Conservation (phyloP, 2,329 filamentous ascomycete species). For the Botrytis medusae region DNA sequence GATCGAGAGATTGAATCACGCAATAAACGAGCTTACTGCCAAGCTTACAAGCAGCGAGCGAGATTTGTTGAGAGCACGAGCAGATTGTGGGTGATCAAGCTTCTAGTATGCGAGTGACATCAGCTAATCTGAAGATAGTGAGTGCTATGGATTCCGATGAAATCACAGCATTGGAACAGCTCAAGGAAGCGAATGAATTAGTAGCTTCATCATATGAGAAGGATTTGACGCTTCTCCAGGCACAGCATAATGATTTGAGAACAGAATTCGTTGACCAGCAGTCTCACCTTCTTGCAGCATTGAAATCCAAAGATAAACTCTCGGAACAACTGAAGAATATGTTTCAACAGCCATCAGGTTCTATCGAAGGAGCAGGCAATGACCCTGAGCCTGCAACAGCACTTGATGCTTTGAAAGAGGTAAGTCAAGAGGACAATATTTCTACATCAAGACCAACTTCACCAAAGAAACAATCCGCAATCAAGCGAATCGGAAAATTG, state of each 20-base stretch:
- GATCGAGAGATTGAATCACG: conserved; percentile 48
- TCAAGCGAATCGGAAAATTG: conserved; percentile 5
- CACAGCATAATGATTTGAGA: conserved; percentile 49
- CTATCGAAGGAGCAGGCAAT: conserved; percentile 10
- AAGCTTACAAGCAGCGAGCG: conserved; percentile 55
- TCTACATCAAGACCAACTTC: conserved; percentile 1
- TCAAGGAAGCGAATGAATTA: conserved; percentile 59
- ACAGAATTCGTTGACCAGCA: conserved; percentile 58
- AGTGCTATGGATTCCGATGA: conserved; percentile 56
- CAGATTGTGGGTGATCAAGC: conserved; percentile 49
- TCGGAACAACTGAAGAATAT: conserved; percentile 49
- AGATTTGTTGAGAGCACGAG: conserved; percentile 52
- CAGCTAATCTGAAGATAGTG: conserved; percentile 43
- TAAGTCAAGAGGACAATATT: conserved; percentile 42
- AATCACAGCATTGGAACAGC: conserved; percentile 54
- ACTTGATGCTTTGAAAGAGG: conserved; percentile 56
- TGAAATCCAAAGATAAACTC: conserved; percentile 61
- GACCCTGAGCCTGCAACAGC: conserved; percentile 37
- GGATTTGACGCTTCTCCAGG: conserved; percentile 57
- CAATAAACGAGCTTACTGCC: conserved; percentile 46
- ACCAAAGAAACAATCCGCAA: conserved; percentile 17
- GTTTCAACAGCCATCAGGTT: conserved; percentile 24
- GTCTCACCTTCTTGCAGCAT: conserved; percentile 58
- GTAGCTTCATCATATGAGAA: conserved; percentile 58
- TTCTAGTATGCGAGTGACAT: background rate